phyloP scores from a whole-genome alignment of 176 grass and related monocot genomes.

The Musa itinerans region DNA sequence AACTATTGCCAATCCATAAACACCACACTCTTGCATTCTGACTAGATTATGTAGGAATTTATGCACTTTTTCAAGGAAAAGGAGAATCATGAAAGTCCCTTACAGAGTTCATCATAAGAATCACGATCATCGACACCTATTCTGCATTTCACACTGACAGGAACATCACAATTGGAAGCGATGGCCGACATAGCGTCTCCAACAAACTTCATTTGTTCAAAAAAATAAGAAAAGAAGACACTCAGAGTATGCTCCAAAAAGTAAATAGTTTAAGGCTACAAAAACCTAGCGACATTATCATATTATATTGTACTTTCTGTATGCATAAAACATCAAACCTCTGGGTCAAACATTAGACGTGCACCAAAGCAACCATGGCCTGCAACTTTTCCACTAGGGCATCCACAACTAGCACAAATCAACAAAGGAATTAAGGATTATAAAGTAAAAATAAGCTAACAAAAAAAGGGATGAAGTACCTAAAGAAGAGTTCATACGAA shows the following conservation, averaged over 20 bases:
- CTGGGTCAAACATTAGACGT: slow-evolving; percentile 75
- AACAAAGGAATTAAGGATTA: slow-evolving; percentile 15
- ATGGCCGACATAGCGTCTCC: slow-evolving; percentile 91
- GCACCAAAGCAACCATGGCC: slow-evolving; percentile 96
- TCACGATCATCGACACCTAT: slow-evolving; percentile 88
- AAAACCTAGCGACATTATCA: not conserved
- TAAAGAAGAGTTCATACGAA: slow-evolving; percentile 23
- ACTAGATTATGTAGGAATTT: not conserved
- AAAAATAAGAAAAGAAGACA: slow-evolving; percentile 15
- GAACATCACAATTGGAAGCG: slow-evolving; percentile 69
- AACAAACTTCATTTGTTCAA: slow-evolving; percentile 58
- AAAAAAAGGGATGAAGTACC: slow-evolving; percentile 2
- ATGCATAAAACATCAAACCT: slow-evolving; percentile 49
- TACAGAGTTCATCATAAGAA: slow-evolving; percentile 87
- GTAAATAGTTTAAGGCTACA: not conserved
- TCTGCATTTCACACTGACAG: slow-evolving; percentile 89
- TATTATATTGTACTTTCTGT: not conserved
- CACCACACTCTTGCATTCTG: not conserved
- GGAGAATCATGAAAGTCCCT: slow-evolving; percentile 30
- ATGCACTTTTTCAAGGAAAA: slow-evolving; percentile 6
- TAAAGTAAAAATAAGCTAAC: slow-evolving; percentile 6
- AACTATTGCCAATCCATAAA: too few species aligned
- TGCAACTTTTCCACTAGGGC: slow-evolving; percentile 83
- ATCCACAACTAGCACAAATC: slow-evolving; percentile 63
- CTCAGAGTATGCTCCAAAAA: not conserved